Evolutionary conservation across 2,329 filamentous ascomycete species (phyloP).

Genomic region (Hypoxylon sp.): DNA sequence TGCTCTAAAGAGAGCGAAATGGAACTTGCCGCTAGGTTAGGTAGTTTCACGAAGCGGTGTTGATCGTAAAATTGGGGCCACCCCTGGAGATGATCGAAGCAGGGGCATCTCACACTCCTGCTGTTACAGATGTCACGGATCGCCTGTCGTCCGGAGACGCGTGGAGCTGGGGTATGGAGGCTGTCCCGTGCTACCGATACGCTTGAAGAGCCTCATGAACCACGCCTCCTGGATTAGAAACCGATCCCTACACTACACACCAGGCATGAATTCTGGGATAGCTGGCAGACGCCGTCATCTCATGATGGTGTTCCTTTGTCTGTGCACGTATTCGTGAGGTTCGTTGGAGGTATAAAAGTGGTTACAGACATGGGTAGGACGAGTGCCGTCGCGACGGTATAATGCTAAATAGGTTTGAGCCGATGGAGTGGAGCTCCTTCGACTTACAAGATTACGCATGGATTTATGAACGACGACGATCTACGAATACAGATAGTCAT

Average conservation of each 20-base stretch:
- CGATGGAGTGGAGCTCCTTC: constrained; percentile 4
- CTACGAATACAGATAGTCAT: not conserved
- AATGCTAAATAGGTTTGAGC: constrained; percentile 2
- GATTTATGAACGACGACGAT: not conserved
- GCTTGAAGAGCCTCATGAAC: constrained; percentile 13
- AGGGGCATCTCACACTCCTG: constrained; percentile 35
- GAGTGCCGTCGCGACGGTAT: constrained; percentile 10
- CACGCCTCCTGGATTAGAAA: not conserved
- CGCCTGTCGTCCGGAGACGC: constrained; percentile 31
- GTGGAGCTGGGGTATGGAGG: not conserved
- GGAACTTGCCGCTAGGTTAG: constrained; percentile 39
- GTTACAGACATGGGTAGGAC: not conserved
- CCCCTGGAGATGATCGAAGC: constrained; percentile 24
- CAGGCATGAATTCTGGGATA: not conserved
- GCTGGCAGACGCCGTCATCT: constrained; percentile 6
- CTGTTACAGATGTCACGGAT: constrained; percentile 42
- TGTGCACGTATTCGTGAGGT: constrained; percentile 3
- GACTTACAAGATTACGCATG: not conserved
- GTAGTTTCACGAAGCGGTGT: constrained; percentile 16
- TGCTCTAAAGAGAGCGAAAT: constrained; percentile 3
- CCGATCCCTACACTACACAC: not conserved
- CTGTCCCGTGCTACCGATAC: not conserved
- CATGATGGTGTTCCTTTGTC: not conserved
- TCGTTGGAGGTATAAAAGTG: not conserved
- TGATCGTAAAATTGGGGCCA: constrained; percentile 2